phyloP scores from a whole-genome alignment of 106 monocot species.

The Vanilla planifolia region DNA sequence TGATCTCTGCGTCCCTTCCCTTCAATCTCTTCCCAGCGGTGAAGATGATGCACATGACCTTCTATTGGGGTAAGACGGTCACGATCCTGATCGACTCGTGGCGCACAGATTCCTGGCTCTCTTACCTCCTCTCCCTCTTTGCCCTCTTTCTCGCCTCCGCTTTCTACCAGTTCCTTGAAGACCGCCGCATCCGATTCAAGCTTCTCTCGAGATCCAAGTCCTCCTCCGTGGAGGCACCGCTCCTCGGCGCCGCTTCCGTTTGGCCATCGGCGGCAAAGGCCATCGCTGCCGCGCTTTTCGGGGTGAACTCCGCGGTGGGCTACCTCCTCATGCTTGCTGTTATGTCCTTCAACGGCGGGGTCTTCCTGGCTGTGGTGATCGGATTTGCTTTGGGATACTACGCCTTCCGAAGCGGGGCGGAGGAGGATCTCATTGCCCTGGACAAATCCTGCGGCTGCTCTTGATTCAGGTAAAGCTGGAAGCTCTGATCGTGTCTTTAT shows the following conservation, averaged over 20 bases:
- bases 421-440: slow-evolving; percentile 37
- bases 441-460: slow-evolving; percentile 76
- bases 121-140: slow-evolving; percentile 62
- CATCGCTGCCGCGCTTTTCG: slow-evolving; percentile 42
- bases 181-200: slow-evolving; percentile 58
- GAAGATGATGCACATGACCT: slow-evolving; percentile 99
- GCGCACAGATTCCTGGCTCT: slow-evolving; percentile 53
- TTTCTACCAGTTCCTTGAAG: slow-evolving; percentile 93
- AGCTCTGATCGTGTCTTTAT: no score
- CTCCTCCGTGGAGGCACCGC: slow-evolving; percentile 17
- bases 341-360: slow-evolving; percentile 93
- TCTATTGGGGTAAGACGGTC: slow-evolving; percentile 89
- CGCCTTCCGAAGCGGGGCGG: slow-evolving; percentile 55
- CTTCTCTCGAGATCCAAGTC: slow-evolving; percentile 19
- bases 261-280: slow-evolving; percentile 16
- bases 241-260: slow-evolving; percentile 19
- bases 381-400: slow-evolving; percentile 68
- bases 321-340: slow-evolving; percentile 95
- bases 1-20: no score
- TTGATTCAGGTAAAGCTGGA: no score
- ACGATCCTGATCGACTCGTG: slow-evolving; percentile 87
- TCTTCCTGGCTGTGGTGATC: slow-evolving; percentile 50
- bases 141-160: slow-evolving; percentile 53
- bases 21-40: no score
- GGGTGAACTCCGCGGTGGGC: slow-evolving; percentile 71